phyloP scores from a whole-genome alignment of 2,329 filamentous ascomycete genomes.

The Aspergillus japonicus region DNA sequence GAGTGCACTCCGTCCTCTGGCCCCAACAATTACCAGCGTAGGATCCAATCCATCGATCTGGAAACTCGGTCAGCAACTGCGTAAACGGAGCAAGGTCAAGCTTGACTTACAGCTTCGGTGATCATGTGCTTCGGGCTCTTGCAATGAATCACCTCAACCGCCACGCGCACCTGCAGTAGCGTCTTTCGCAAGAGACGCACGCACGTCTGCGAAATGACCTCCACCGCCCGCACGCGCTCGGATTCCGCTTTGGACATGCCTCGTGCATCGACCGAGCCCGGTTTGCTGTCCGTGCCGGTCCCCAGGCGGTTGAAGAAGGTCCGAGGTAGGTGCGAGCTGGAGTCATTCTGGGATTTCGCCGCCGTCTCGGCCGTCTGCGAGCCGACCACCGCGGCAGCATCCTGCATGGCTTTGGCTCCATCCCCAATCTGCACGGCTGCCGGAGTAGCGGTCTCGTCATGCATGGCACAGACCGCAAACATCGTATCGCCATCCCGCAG shows the following conservation, averaged over 20 bases:
- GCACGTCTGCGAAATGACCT: slow-evolving; percentile 79
- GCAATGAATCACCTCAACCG: slow-evolving; percentile 96
- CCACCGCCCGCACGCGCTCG: slow-evolving; percentile 77
- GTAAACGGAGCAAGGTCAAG: neutral
- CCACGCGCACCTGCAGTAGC: slow-evolving; percentile 83
- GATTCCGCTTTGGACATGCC: slow-evolving; percentile 65
- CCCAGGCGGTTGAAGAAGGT: slow-evolving; percentile 36
- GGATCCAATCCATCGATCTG: slow-evolving; percentile 86
- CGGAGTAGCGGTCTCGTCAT: slow-evolving; percentile 66
- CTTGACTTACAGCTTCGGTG: slow-evolving; percentile 71
- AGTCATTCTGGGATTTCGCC: slow-evolving; percentile 41
- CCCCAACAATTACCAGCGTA: slow-evolving; percentile 89
- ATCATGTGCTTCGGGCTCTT: slow-evolving; percentile 96
- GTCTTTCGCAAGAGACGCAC: slow-evolving; percentile 88
- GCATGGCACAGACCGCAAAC: slow-evolving; percentile 87
- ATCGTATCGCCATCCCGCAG: slow-evolving; percentile 91
- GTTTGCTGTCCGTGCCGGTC: slow-evolving; percentile 39
- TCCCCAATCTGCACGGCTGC: slow-evolving; percentile 60
- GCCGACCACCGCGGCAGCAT: slow-evolving; percentile 69
- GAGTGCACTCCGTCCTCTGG: slow-evolving; percentile 82
- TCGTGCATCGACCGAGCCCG: slow-evolving; percentile 48
- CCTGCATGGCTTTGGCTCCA: slow-evolving; percentile 71
- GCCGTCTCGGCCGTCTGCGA: slow-evolving; percentile 56
- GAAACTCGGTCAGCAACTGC: neutral
- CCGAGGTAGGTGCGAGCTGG: slow-evolving; percentile 30